Evolutionary conservation across 768 basidiomycete species (phyloP).

Genomic region (Gloeopeniophorella convolvens): DNA sequence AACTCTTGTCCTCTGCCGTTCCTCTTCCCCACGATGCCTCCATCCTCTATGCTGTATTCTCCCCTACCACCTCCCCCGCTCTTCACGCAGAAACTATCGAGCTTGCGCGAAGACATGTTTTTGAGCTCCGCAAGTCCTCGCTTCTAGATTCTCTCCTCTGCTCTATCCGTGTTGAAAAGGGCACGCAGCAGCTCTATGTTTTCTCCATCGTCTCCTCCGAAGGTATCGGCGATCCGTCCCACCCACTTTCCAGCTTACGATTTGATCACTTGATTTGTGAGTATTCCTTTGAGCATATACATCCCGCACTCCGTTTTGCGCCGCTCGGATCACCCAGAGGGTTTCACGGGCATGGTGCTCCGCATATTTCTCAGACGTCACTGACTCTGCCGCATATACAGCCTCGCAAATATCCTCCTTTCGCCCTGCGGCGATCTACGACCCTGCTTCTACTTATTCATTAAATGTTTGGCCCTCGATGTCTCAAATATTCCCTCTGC

Average conservation of each 20-base stretch:
- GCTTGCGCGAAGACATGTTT: conserved; percentile 43
- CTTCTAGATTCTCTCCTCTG: conserved; percentile 48
- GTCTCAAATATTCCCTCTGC: conserved; percentile 24
- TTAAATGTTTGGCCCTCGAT: conserved; percentile 34
- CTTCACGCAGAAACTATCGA: conserved; percentile 43
- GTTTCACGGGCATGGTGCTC: background rate
- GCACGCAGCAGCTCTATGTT: conserved; percentile 46
- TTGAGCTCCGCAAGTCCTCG: conserved; percentile 33
- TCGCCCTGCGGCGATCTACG: conserved; percentile 43
- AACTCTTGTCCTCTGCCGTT: conserved; percentile 42
- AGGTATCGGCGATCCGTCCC: conserved; percentile 27
- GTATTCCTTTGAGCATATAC: conserved; percentile 24
- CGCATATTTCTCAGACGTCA: background rate
- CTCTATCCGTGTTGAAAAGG: conserved; percentile 40
- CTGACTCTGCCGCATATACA: conserved; percentile 23
- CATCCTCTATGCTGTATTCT: conserved; percentile 43
- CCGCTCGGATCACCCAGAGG: background rate
- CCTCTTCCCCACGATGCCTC: conserved; percentile 36
- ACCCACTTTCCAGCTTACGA: conserved; percentile 32
- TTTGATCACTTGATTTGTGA: conserved; percentile 49
- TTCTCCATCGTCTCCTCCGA: conserved; percentile 43
- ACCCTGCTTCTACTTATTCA: conserved; percentile 42
- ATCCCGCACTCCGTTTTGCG: background rate
- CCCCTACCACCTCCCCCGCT: conserved; percentile 25
- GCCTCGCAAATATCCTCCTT: conserved; percentile 41